Conservation (phyloP, 83 land plant genomes). For the Picea abies region DNA sequence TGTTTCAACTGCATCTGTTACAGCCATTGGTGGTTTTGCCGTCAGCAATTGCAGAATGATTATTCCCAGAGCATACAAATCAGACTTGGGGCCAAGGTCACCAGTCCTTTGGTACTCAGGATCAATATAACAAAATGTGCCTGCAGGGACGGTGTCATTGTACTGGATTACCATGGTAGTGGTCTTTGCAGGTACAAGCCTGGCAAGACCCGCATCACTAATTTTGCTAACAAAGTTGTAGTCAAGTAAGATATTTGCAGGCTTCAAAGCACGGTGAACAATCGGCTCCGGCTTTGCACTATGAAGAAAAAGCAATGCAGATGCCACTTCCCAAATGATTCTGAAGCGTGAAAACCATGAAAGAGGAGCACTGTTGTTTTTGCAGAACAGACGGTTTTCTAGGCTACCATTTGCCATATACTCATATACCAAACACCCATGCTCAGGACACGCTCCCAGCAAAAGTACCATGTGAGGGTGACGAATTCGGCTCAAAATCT, state of each 20-base stretch:
- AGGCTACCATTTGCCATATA: too few relatives aligned
- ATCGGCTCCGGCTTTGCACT: background rate
- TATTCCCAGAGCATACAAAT: constrained; percentile 67
- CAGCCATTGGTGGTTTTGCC: constrained; percentile 47
- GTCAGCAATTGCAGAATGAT: constrained; percentile 66
- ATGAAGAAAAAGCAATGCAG: constrained; percentile 47
- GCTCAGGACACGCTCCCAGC: too few relatives aligned
- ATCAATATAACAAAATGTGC: constrained; percentile 6
- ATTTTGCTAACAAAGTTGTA: constrained; percentile 58
- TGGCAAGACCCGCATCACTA: background rate
- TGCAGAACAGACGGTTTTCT: too few relatives aligned
- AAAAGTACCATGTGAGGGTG: too few relatives aligned
- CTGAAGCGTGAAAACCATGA: too few relatives aligned
- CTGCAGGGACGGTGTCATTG: constrained; percentile 19
- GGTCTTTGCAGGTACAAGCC: constrained; percentile 27
- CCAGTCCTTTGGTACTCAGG: too few relatives aligned
- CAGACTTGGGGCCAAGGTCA: constrained; percentile 45
- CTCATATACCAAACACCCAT: too few relatives aligned
- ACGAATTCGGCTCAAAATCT: too few relatives aligned
- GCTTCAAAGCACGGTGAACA: constrained; percentile 65
- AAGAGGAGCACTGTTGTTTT: too few relatives aligned
- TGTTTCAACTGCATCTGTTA: constrained; percentile 18
- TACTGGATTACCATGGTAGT: constrained; percentile 19
- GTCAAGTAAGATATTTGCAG: constrained; percentile 68
- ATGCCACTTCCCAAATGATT: too few relatives aligned